A percentile compares a stretch with the other conserved stretches of the same genome.
phyloP scores from a whole-genome alignment of 352 stramenopile species.

The Phytophthora kernoviae region DNA sequence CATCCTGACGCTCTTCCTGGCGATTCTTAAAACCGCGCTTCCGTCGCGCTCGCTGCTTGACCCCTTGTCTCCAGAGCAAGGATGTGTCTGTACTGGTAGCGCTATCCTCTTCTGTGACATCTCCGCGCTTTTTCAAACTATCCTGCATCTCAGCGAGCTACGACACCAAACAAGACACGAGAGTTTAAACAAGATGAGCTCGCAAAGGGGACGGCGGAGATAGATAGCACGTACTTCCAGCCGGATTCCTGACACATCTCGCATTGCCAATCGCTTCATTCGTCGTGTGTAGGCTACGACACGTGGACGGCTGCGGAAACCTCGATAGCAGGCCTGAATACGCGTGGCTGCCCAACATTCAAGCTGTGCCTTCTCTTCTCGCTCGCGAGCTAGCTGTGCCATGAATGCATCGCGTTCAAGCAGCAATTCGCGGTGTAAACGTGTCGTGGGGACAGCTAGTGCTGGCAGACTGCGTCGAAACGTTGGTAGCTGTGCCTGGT shows the following conservation, averaged over 20 bases:
- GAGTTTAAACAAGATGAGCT: not conserved
- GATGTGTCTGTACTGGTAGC: slow-evolving; percentile 4
- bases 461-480: slow-evolving; percentile 60
- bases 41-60: slow-evolving; percentile 43
- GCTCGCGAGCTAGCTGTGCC: slow-evolving; percentile 54
- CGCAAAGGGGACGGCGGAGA: not conserved
- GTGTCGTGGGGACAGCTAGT: slow-evolving; percentile 48
- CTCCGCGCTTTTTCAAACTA: slow-evolving; percentile 25
- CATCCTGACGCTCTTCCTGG: slow-evolving; percentile 44
- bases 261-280: slow-evolving; percentile 22
- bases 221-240: slow-evolving; percentile 20
- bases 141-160: slow-evolving; percentile 66
- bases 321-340: slow-evolving; percentile 69
- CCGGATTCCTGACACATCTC: slow-evolving; percentile 19
- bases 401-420: slow-evolving; percentile 69
- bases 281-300: slow-evolving; percentile 47
- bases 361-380: slow-evolving; percentile 47
- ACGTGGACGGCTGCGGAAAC: slow-evolving; percentile 49
- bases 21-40: slow-evolving; percentile 48
- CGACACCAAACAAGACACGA: not conserved
- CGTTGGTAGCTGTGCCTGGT: slow-evolving; percentile 52
- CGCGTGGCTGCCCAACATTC: slow-evolving; percentile 68
- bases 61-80: slow-evolving; percentile 51
- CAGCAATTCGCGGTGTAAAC: slow-evolving; percentile 58
- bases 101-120: slow-evolving; percentile 9